phyloP scores from a whole-genome alignment of 169 alveolate species.

The Eimeria tenella region DNA sequence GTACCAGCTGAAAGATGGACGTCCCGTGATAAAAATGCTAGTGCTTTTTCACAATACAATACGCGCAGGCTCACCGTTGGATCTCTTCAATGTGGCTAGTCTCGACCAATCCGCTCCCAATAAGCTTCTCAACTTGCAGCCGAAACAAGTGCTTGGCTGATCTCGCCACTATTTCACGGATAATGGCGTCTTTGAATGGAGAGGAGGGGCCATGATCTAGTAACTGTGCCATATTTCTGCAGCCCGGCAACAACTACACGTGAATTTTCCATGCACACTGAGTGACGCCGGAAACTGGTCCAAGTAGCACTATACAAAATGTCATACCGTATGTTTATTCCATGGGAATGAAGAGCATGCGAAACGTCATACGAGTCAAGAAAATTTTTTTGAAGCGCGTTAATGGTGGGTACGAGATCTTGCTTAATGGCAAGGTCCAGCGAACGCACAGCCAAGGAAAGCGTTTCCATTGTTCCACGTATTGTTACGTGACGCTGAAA shows the following conservation, averaged over 20 bases:
- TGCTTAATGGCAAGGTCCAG: constrained; percentile 55
- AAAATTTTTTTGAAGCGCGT: constrained; percentile 67
- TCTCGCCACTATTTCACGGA: constrained; percentile 77
- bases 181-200: constrained; percentile 69
- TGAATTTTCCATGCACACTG: neutral
- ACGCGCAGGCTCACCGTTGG: constrained; percentile 53
- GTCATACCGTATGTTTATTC: constrained; percentile 72
- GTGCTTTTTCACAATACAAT: neutral
- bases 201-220: constrained; percentile 38
- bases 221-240: constrained; percentile 68
- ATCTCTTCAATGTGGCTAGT: constrained; percentile 67
- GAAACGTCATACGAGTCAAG: constrained; percentile 70
- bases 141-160: constrained; percentile 77
- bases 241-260: neutral
- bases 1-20: too few relatives aligned
- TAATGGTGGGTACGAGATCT: constrained; percentile 66
- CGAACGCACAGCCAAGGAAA: constrained; percentile 64
- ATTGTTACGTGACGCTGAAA: constrained; percentile 39
- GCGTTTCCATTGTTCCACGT: constrained; percentile 65
- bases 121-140: constrained; percentile 71
- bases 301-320: neutral
- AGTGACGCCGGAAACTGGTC: neutral
- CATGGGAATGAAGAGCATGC: constrained; percentile 73
- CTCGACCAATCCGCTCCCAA: constrained; percentile 28
- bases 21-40: too few relatives aligned